Conservation (phyloP, 179 eudicot genomes). For the Amaranthus tricolor region DNA sequence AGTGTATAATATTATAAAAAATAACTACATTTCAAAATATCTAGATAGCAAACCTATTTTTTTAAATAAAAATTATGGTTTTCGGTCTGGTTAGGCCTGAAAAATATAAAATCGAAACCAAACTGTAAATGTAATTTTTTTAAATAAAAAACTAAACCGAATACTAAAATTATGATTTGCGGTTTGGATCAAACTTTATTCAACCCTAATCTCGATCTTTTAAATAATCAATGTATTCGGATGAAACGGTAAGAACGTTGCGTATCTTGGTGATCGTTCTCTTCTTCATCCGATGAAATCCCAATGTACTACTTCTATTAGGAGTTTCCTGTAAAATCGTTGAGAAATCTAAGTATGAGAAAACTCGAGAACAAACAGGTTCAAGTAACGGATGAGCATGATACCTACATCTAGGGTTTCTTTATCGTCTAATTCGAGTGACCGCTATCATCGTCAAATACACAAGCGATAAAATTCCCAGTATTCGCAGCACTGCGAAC, state of each 20-base stretch:
- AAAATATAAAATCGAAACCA: too few species aligned
- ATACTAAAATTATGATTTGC: too few species aligned
- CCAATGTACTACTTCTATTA: not conserved
- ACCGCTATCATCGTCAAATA: conserved; percentile 33
- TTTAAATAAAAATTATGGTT: too few species aligned
- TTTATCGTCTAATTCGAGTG: conserved; percentile 30
- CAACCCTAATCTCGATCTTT: too few species aligned
- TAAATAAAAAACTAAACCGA: too few species aligned
- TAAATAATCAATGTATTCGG: conserved; percentile 24
- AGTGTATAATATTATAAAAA: too few species aligned
- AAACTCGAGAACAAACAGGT: not conserved
- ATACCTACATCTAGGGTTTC: conserved; percentile 30
- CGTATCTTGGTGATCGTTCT: conserved; percentile 26
- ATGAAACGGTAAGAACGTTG: conserved; percentile 38
- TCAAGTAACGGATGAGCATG: not conserved
- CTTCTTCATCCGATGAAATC: conserved; percentile 41
- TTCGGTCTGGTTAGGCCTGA: too few species aligned
- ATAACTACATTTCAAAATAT: too few species aligned
- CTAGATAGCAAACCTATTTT: too few species aligned
- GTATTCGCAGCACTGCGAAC: conserved; percentile 34
- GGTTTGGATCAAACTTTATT: too few species aligned
- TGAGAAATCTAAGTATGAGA: not conserved
- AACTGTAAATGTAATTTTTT: too few species aligned
- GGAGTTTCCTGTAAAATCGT: conserved; percentile 13
- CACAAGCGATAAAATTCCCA: conserved; percentile 33